A percentile compares a stretch with the other conserved stretches of the same genome.
Evolutionary conservation across 306 rosid species (phyloP).

Genomic region (Vigna radiata): DNA sequence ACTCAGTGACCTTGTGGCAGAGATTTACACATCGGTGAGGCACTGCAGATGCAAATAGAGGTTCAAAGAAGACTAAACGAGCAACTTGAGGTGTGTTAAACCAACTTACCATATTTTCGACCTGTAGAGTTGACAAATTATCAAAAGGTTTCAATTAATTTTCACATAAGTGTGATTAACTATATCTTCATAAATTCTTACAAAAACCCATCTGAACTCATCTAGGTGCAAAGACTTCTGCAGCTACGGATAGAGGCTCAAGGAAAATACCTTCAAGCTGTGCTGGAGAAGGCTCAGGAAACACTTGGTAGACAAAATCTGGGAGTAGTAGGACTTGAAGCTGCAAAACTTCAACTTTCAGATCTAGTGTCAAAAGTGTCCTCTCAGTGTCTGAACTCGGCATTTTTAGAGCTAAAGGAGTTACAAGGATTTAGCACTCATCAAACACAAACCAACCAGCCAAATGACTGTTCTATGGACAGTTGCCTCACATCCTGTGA

Average conservation of each 20-base stretch:
- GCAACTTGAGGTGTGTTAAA: conserved; percentile 78
- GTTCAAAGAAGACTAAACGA: conserved; percentile 91
- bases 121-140: background rate
- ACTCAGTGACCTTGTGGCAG: conserved; percentile 48
- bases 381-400: conserved; percentile 68
- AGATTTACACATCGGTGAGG: conserved; percentile 73
- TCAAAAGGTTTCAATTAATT: background rate
- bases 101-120: background rate
- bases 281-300: conserved; percentile 88
- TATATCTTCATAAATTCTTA: conserved; percentile 5
- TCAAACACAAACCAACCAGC: conserved; percentile 55
- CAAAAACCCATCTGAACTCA: conserved; percentile 16
- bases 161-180: background rate
- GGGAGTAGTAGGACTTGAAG: conserved; percentile 79
- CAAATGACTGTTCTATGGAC: conserved; percentile 72
- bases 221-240: conserved; percentile 84
- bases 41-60: conserved; percentile 90
- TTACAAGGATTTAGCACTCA: conserved; percentile 54
- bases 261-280: conserved; percentile 88
- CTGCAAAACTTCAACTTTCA: conserved; percentile 85
- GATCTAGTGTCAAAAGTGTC: conserved; percentile 85
- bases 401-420: conserved; percentile 66
- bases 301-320: conserved; percentile 74
- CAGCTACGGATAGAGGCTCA: conserved; percentile 87
- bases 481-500: conserved; percentile 84